Evolutionary conservation across 2,329 filamentous ascomycete species (phyloP), one percentile per base, ranked within the genome.

Genomic region (Penicillium carneum): DNA sequence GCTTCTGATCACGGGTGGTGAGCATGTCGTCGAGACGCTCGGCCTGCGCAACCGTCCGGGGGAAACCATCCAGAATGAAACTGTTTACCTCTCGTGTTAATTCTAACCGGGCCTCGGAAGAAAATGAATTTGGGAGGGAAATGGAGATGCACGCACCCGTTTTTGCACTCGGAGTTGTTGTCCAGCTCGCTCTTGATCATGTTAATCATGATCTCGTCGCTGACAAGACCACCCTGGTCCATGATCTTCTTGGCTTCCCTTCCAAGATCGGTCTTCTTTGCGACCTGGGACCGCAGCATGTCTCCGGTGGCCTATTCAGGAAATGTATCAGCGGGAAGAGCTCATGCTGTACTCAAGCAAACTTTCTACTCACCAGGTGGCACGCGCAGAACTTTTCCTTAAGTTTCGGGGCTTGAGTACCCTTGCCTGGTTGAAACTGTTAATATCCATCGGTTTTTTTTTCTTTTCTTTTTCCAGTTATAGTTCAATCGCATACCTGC

Each of bases 161-260:
- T 94, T 84, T 91, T 91, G 87, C 95, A 99, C 83, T 99, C 94
- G 75, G 87, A 82, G 84, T 99, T 99, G 82, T 86, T 90, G 75
- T 96, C 91, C 53, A 99, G 87, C 86, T 99, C 94, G 79, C 90
- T 91, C 88, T 95, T 94, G 84, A 99, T 99, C 95, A 99, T 99
- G 81, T 94, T 93, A 80, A 99, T 91, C 87, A 99, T 94, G 77
- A 99, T 99, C 78, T 98, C 94, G 81, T 99, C 95, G 80, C 93
- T 96, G 79, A 99, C 95, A 62, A 99, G 88, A 71, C 94, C 94
- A 73, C 95, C 95, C 79, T 94, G 90, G 77, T 99, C 95, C 95
- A 99, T 99, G 81, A 99, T 99, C 88, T 98, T 98, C 89, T 99
- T 99, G 69, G 95, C 95, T 84, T 97, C 93, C 77, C 91, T 88